Evolutionary conservation across 2,329 filamentous ascomycete genomes (phyloP).

Genomic region (Cryphonectria carpinicola): DNA sequence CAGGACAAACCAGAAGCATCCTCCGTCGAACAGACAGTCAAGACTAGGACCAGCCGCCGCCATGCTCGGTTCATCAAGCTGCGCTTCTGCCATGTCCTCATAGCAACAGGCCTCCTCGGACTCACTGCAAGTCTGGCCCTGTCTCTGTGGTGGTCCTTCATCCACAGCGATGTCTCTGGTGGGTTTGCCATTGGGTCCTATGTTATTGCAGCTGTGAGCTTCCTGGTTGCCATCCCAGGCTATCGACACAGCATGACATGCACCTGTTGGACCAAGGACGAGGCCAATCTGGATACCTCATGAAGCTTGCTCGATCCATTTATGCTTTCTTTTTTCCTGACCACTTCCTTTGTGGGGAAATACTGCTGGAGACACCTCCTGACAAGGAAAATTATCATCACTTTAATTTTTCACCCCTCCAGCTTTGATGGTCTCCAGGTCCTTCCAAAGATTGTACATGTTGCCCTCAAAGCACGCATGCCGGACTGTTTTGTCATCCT

Average conservation of each 20-base stretch:
- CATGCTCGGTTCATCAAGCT: not conserved
- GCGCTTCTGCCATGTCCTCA: conserved; percentile 7
- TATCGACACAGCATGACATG: conserved; percentile 12
- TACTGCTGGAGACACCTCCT: not conserved
- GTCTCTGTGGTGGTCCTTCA: conserved; percentile 8
- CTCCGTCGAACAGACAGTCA: no score
- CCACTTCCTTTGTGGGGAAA: not conserved
- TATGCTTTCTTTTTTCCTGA: not conserved
- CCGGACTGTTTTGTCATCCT: not conserved
- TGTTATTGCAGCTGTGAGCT: conserved; percentile 4
- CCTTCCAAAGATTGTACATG: no score
- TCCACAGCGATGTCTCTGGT: conserved; percentile 13
- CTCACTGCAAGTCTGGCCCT: not conserved
- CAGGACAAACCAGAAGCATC: not conserved
- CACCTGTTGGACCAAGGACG: not conserved
- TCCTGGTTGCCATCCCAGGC: not conserved
- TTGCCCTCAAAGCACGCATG: no score
- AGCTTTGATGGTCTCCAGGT: no score
- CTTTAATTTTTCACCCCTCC: not conserved
- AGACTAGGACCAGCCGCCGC: not conserved
- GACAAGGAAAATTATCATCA: not conserved
- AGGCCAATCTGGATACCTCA: not conserved
- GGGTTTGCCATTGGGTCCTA: not conserved
- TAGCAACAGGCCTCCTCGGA: conserved; percentile 1
- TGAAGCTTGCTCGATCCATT: not conserved